phyloP scores from a whole-genome alignment of 495 filamentous ascomycete genomes.

The Staphylotrichum longicolle region DNA sequence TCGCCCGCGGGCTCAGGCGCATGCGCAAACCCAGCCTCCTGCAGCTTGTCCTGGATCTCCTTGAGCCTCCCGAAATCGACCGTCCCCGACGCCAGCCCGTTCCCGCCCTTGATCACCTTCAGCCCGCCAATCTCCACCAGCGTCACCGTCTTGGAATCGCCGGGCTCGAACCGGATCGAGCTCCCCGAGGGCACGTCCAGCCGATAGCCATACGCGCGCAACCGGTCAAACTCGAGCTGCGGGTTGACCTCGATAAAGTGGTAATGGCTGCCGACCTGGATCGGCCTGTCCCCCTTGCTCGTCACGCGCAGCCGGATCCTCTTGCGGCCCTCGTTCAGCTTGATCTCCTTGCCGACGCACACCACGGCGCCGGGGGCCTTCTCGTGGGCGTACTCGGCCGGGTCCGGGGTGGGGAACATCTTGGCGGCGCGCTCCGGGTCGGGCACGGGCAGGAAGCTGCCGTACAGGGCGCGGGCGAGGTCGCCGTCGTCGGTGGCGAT shows the following conservation, averaged over 20 bases:
- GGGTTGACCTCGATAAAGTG: slow-evolving; percentile 95
- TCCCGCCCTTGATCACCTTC: slow-evolving; percentile 82
- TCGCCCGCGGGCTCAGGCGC: slow-evolving; percentile 61
- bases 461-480: slow-evolving; percentile 81
- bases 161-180: slow-evolving; percentile 91
- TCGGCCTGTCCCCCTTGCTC: slow-evolving; percentile 85
- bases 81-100: slow-evolving; percentile 68
- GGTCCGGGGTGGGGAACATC: slow-evolving; percentile 57
- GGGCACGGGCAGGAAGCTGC: slow-evolving; percentile 86
- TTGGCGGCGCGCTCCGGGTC: slow-evolving; percentile 43
- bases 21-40: slow-evolving; percentile 74
- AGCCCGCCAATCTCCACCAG: slow-evolving; percentile 87
- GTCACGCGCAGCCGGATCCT: slow-evolving; percentile 72
- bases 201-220: slow-evolving; percentile 76
- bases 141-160: slow-evolving; percentile 88
- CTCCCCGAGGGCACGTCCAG: slow-evolving; percentile 91
- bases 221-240: slow-evolving; percentile 86
- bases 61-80: slow-evolving; percentile 61
- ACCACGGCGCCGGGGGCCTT: slow-evolving; percentile 80
- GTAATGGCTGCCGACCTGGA: slow-evolving; percentile 95
- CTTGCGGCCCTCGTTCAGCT: slow-evolving; percentile 71
- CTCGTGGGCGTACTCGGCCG: slow-evolving; percentile 57
- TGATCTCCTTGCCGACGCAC: slow-evolving; percentile 66
- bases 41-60: slow-evolving; percentile 64
- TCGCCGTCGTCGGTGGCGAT: slow-evolving; percentile 86